These are phyloP conservation scores for Trypanosoma congolense DNA, from an alignment of 208 protist species.

Conservation along the genomic window DNA sequence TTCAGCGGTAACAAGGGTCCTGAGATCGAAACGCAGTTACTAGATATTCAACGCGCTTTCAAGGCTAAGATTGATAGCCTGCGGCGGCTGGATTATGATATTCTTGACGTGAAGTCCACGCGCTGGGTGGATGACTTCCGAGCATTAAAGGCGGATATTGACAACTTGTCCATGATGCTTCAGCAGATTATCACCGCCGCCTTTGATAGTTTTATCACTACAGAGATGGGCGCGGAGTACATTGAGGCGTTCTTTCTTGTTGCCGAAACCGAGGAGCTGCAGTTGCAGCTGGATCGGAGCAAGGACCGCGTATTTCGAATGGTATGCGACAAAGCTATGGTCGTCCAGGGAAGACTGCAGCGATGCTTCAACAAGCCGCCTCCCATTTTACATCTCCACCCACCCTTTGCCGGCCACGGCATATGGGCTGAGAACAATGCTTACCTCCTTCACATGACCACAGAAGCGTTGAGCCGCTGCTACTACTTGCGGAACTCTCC, in stretches of 20 bases:
- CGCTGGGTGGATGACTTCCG: constrained; percentile 97
- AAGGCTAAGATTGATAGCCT: constrained; percentile 90
- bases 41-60: constrained; percentile 94
- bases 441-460: constrained; percentile 44
- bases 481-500: constrained; percentile 82
- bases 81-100: constrained; percentile 90
- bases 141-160: constrained; percentile 93
- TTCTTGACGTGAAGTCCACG: constrained; percentile 97
- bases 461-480: constrained; percentile 58
- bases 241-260: constrained; percentile 95
- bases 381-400: constrained; percentile 89
- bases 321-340: constrained; percentile 76
- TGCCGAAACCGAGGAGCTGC: constrained; percentile 92
- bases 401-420: constrained; percentile 84
- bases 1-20: constrained; percentile 94
- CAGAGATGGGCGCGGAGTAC: constrained; percentile 90
- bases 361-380: constrained; percentile 82
- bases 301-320: constrained; percentile 89
- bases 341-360: constrained; percentile 92
- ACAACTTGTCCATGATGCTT: constrained; percentile 96
- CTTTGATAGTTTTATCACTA: constrained; percentile 92
- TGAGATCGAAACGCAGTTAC: constrained; percentile 92
- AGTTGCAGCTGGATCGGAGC: constrained; percentile 89
- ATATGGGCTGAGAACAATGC: constrained; percentile 86
- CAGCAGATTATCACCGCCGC: constrained; percentile 94